phyloP scores from a whole-genome alignment of 495 filamentous ascomycete genomes.

The Collariella sp. region DNA sequence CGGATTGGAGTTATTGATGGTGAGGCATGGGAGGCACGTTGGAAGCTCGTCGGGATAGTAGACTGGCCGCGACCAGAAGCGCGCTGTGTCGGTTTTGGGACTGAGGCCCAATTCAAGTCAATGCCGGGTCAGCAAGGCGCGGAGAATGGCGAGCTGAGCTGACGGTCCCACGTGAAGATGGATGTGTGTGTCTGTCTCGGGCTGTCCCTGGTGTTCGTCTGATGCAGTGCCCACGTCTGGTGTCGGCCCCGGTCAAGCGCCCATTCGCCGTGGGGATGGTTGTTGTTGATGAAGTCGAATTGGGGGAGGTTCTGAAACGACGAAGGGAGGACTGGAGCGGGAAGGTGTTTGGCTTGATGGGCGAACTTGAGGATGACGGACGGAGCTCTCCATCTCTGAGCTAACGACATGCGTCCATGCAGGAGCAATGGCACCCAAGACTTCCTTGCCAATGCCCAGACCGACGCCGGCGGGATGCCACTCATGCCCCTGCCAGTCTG shows the following conservation, averaged over 20 bases:
- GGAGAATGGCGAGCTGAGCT: neutral
- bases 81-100: neutral
- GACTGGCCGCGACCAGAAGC: slow-evolving; percentile 9
- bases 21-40: neutral
- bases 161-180: neutral
- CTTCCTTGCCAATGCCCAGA: too few relatives aligned
- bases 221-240: too few relatives aligned
- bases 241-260: neutral
- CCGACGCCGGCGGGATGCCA: slow-evolving; percentile 1
- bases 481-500: neutral
- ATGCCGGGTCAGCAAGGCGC: too few relatives aligned
- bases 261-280: neutral
- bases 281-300: neutral
- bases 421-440: too few relatives aligned
- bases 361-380: neutral
- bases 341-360: slow-evolving; percentile 3
- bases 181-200: too few relatives aligned
- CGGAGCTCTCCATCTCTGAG: neutral
- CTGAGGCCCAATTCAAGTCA: neutral
- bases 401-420: neutral
- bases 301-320: neutral
- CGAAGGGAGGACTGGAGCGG: neutral
- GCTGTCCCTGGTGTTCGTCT: neutral
- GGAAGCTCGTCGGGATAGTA: neutral
- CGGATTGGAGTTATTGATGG: neutral